phyloP scores from a whole-genome alignment of 169 alveolate species.

The Plasmodium sp. region DNA sequence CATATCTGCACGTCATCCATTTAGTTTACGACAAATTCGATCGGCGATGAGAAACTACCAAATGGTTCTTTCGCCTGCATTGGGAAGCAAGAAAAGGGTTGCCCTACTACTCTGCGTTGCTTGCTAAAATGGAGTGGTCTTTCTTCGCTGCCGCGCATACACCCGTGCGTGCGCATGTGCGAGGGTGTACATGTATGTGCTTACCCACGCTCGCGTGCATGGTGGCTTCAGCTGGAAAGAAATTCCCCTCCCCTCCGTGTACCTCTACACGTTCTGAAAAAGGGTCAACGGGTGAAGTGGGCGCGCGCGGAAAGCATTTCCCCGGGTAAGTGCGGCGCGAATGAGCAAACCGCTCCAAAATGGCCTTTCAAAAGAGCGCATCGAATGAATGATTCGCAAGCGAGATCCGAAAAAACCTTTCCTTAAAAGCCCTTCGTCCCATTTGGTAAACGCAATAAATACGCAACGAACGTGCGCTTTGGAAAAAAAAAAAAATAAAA shows the following conservation, averaged over 20 bases:
- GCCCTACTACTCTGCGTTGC: neutral
- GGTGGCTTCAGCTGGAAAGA: neutral
- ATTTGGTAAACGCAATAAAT: neutral
- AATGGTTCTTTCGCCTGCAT: neutral
- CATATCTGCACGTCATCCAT: slow-evolving; percentile 26
- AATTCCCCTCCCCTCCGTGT: neutral
- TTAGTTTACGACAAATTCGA: neutral
- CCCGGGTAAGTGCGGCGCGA: neutral
- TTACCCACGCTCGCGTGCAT: neutral
- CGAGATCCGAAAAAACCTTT: neutral
- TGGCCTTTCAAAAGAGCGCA: neutral
- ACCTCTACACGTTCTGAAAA: neutral
- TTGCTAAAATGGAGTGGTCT: neutral
- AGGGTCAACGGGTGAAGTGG: neutral
- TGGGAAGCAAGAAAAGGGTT: neutral
- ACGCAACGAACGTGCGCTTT: neutral
- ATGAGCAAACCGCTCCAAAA: neutral
- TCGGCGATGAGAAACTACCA: neutral
- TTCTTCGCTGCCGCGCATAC: neutral
- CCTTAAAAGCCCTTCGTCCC: neutral
- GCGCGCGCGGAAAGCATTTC: neutral
- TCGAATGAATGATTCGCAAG: neutral
- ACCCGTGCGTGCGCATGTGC: neutral
- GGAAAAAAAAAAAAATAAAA: neutral
- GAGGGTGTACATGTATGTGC: neutral